phyloP scores from a whole-genome alignment of 352 stramenopile species.

The Peronospora tabacina region DNA sequence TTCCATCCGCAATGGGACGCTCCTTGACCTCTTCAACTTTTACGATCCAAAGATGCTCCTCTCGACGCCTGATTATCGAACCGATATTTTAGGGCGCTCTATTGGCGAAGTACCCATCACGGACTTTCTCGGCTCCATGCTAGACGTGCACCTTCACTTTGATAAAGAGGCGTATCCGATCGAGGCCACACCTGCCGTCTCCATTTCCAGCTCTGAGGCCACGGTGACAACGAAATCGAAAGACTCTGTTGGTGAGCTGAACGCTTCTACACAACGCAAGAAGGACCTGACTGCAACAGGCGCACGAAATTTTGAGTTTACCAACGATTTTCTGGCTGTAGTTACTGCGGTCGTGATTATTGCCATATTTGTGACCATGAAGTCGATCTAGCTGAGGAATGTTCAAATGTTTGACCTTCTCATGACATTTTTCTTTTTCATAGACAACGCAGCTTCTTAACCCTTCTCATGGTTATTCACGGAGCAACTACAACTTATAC shows the following conservation, averaged over 20 bases:
- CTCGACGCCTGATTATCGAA: constrained; percentile 73
- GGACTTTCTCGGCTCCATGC: constrained; percentile 84
- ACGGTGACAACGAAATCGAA: not conserved
- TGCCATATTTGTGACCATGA: constrained; percentile 30
- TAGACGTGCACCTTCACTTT: constrained; percentile 66
- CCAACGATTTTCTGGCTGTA: constrained; percentile 32
- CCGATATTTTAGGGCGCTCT: constrained; percentile 58
- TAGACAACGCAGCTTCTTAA: not conserved
- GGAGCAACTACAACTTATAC: constrained; percentile 12
- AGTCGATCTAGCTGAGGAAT: constrained; percentile 26
- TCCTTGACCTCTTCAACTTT: constrained; percentile 70
- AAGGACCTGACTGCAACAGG: not conserved
- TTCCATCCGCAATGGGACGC: constrained; percentile 52
- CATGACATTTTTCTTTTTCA: constrained; percentile 1
- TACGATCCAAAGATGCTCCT: constrained; percentile 81
- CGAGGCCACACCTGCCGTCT: constrained; percentile 18
- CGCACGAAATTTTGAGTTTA: constrained; percentile 36
- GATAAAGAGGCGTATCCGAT: constrained; percentile 76
- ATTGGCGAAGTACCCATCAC: constrained; percentile 76
- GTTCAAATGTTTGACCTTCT: not conserved
- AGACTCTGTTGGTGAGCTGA: not conserved
- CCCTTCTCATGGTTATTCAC: not conserved
- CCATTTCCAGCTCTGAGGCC: not conserved
- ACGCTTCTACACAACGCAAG: not conserved
- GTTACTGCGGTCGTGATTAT: constrained; percentile 16